phyloP scores from a whole-genome alignment of 2,329 filamentous ascomycete species.

The Fusarium sp. region DNA sequence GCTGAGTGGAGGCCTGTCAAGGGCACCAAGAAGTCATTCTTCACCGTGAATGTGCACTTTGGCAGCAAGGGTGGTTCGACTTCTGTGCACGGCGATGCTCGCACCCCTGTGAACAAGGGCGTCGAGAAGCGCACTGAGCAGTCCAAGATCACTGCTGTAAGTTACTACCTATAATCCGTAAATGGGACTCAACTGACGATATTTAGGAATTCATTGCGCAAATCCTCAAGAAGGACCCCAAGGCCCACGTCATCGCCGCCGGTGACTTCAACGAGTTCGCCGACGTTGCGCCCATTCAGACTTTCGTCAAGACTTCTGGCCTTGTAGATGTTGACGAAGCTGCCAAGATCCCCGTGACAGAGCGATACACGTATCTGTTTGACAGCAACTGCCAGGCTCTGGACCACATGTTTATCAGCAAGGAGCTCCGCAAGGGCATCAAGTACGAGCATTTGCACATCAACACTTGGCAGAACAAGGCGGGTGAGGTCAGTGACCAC shows the following conservation, averaged over 20 bases:
- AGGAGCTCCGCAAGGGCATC: conserved; percentile 59
- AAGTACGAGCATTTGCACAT: conserved; percentile 77
- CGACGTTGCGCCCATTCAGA: conserved; percentile 70
- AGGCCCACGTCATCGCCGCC: conserved; percentile 70
- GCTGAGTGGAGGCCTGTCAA: conserved; percentile 74
- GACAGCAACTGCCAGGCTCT: conserved; percentile 78
- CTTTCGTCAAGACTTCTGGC: conserved; percentile 66
- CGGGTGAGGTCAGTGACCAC: conserved; percentile 73
- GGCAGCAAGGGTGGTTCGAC: conserved; percentile 75
- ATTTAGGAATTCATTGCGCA: conserved; percentile 65
- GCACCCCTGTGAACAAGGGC: conserved; percentile 75
- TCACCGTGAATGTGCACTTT: conserved; percentile 79
- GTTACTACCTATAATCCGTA: conserved; percentile 42
- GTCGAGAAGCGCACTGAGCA: conserved; percentile 69
- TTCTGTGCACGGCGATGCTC: conserved; percentile 72
- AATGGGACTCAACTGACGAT: neutral
- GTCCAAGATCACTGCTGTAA: conserved; percentile 68
- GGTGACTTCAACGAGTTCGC: conserved; percentile 82
- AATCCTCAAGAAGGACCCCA: conserved; percentile 68
- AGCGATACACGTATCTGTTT: conserved; percentile 79
- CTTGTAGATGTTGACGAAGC: conserved; percentile 74
- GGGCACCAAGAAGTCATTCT: conserved; percentile 67
- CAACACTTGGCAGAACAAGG: conserved; percentile 74
- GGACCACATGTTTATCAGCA: conserved; percentile 77
- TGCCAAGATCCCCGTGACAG: conserved; percentile 62